Evolutionary conservation across 352 stramenopile genomes (phyloP), one percentile per base, ranked within the genome.

Genomic region (Pilasporangium apinafurcum): DNA sequence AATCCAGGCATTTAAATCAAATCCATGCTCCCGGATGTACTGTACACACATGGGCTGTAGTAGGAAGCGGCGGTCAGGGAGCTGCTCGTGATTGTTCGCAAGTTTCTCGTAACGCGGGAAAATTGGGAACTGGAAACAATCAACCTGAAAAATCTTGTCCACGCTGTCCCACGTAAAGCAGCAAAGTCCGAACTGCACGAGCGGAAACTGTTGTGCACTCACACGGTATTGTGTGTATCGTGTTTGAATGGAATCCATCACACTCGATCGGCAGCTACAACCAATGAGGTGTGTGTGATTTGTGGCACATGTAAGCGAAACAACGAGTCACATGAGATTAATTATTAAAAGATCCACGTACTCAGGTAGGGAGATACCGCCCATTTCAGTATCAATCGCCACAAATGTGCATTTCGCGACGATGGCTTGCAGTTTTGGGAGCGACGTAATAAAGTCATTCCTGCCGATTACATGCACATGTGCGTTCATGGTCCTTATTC

Each of bases 1-100:
- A 28, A 91, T 72, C 78, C 78, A 91, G 5, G 43, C 39, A 51
- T 91, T 91, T 12, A 91, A 51, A 43, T 91, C 78, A 44, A 91
- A 91, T 18, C 78, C 78, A 35, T 91, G 78, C 31, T 67, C 59
- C 24, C 76, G 78, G 28, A 88, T 77, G 48, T 83, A 91, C 49
- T 83, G 70, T 7, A 91, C 44, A 46, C 75, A 91, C 51, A 82
- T 85, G 50, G 78, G 56, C 46, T 91, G 78, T 17, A 82, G 27
- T 26, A 84, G 53, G 34, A 91, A 91, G 12, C 69, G 56, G 4
- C 78, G 51, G 42, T 91, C 72, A 2, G 70, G 65, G 21, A 54
- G 46, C 38, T 40, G 38, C 42, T 31, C 32, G 21, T 30, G 25
- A 20, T 48, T 44, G 9, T 54, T 30, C 27, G 45, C 64, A 56